Conservation (phyloP, 192 early-diverging fungal genomes). For the Coemansia reversa region DNA sequence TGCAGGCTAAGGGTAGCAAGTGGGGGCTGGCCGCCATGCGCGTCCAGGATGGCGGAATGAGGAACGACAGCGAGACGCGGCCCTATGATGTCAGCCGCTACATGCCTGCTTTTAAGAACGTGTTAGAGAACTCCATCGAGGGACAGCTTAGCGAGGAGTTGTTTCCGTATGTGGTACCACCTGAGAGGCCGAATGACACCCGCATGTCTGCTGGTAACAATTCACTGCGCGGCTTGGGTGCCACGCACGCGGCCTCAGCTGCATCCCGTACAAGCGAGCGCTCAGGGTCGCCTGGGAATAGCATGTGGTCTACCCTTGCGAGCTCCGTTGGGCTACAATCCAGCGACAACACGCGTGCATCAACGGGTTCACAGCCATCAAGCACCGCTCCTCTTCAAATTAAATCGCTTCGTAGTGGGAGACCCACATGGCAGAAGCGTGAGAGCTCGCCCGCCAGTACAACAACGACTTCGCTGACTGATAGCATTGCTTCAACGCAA, state of each 20-base stretch:
- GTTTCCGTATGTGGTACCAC: slow-evolving; percentile 55
- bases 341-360: slow-evolving; percentile 23
- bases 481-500: slow-evolving; percentile 8
- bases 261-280: slow-evolving; percentile 21
- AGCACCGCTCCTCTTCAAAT: slow-evolving; percentile 30
- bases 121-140: slow-evolving; percentile 40
- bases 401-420: slow-evolving; percentile 46
- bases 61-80: slow-evolving; percentile 24
- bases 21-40: slow-evolving; percentile 46
- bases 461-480: slow-evolving; percentile 14
- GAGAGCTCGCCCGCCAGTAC: slow-evolving; percentile 41
- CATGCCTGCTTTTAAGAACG: slow-evolving; percentile 43
- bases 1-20: slow-evolving; percentile 39
- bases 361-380: slow-evolving; percentile 24
- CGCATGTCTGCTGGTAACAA: slow-evolving; percentile 13
- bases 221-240: slow-evolving; percentile 22
- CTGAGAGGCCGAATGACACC: slow-evolving; percentile 37
- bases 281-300: slow-evolving; percentile 34
- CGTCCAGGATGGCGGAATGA: slow-evolving; percentile 6
- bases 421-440: slow-evolving; percentile 56
- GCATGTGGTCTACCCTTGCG: slow-evolving; percentile 53
- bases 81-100: slow-evolving; percentile 53
- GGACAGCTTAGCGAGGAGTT: slow-evolving; percentile 51
- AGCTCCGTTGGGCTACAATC: slow-evolving; percentile 40
- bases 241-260: slow-evolving; percentile 25